Percentiles rank a stretch among this genome's conserved stretches.
phyloP scores from a whole-genome alignment of 148 eudicot genomes.

The Dianthus caryophyllus region DNA sequence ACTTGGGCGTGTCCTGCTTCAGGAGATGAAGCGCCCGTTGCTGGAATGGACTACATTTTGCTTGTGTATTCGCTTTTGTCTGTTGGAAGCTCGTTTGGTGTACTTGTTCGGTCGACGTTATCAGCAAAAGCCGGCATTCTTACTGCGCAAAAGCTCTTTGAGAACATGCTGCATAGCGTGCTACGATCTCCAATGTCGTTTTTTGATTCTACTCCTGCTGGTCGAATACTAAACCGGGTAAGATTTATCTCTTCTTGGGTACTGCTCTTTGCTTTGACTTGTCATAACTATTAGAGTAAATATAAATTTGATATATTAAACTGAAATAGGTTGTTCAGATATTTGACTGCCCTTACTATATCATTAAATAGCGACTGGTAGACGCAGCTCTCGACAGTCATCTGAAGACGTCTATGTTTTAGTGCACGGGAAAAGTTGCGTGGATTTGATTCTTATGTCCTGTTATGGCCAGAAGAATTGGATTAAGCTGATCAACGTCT shows the following conservation, averaged over 20 bases:
- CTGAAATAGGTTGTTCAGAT: too few species aligned
- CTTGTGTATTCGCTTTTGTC: conserved; percentile 69
- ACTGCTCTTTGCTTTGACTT: too few species aligned
- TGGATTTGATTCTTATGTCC: too few species aligned
- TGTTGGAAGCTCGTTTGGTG: conserved; percentile 63
- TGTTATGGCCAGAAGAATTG: too few species aligned
- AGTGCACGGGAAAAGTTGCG: too few species aligned
- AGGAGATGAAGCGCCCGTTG: conserved; percentile 35
- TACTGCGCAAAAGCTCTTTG: conserved; percentile 78
- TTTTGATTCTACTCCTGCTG: conserved; percentile 93
- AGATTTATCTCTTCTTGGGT: conserved; percentile 12
- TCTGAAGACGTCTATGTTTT: too few species aligned
- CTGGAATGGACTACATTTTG: conserved; percentile 55
- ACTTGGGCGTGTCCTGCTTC: conserved; percentile 90
- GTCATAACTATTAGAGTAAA: too few species aligned
- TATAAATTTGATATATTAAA: too few species aligned
- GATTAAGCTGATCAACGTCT: too few species aligned
- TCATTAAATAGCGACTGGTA: too few species aligned
- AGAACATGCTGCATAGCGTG: conserved; percentile 59
- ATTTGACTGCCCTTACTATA: too few species aligned
- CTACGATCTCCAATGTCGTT: conserved; percentile 90
- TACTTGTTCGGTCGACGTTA: conserved; percentile 57
- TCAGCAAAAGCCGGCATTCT: conserved; percentile 60
- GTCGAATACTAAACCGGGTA: conserved; percentile 92
- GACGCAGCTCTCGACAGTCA: too few species aligned